phyloP scores from a whole-genome alignment of 2,329 filamentous ascomycete species.

The Fusarium sambucinum region DNA sequence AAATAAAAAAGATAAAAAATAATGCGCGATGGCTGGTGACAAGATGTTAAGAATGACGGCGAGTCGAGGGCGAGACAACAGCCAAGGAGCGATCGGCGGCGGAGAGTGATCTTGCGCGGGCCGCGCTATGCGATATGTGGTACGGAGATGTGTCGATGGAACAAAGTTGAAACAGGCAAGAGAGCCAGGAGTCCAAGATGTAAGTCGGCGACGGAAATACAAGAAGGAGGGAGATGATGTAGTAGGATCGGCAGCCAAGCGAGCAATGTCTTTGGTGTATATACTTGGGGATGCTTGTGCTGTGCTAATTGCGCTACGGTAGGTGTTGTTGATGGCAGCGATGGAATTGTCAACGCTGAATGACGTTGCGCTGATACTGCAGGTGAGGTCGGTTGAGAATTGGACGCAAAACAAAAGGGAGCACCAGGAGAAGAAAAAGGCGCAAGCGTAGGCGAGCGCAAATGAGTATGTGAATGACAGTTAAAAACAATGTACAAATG shows the following conservation, averaged over 20 bases:
- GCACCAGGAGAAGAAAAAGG: neutral
- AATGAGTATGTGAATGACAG: slow-evolving; percentile 16
- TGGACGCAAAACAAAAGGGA: neutral
- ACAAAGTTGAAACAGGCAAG: slow-evolving; percentile 43
- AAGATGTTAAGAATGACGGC: slow-evolving; percentile 32
- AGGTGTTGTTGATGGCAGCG: slow-evolving; percentile 30
- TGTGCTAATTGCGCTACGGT: slow-evolving; percentile 20
- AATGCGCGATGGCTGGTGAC: slow-evolving; percentile 23
- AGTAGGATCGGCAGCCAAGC: slow-evolving; percentile 20
- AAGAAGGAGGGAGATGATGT: slow-evolving; percentile 6
- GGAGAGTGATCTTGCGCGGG: slow-evolving; percentile 37
- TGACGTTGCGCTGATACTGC: slow-evolving; percentile 17
- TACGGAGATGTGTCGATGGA: slow-evolving; percentile 35
- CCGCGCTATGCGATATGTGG: slow-evolving; percentile 39
- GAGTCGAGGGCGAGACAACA: slow-evolving; percentile 30
- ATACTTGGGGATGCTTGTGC: slow-evolving; percentile 10
- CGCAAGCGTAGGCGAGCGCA: slow-evolving; percentile 8
- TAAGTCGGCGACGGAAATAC: slow-evolving; percentile 12
- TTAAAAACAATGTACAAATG: slow-evolving; percentile 19
- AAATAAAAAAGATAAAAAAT: slow-evolving; percentile 11
- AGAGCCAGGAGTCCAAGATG: slow-evolving; percentile 20
- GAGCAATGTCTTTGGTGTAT: slow-evolving; percentile 14
- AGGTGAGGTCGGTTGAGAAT: slow-evolving; percentile 3
- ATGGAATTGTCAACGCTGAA: slow-evolving; percentile 30
- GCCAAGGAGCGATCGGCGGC: slow-evolving; percentile 41